phyloP scores from a whole-genome alignment of 352 stramenopile species.

The Globisporangium cylindrosporum region DNA sequence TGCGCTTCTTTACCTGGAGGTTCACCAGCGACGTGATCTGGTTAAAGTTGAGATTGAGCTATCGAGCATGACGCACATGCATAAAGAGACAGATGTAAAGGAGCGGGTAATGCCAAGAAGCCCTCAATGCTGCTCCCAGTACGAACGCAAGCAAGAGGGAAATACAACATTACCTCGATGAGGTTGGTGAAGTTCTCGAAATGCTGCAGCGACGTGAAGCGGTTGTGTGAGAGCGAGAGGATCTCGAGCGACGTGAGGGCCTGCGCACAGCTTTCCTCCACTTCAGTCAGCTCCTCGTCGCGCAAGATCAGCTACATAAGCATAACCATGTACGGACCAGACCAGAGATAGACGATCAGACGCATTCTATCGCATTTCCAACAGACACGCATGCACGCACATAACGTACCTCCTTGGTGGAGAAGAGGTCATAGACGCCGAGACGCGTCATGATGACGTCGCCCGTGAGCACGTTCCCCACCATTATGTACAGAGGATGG shows the following conservation, averaged over 20 bases:
- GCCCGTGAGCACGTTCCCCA: conserved; percentile 22
- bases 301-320: conserved; percentile 62
- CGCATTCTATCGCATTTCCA: neutral
- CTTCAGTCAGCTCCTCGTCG: conserved; percentile 44
- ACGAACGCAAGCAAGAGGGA: neutral
- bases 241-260: conserved; percentile 63
- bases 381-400: neutral
- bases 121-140: neutral
- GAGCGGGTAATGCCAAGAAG: neutral
- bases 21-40: conserved; percentile 44
- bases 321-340: neutral
- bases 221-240: conserved; percentile 82
- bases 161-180: conserved; percentile 44
- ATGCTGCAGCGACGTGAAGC: conserved; percentile 46
- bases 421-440: conserved; percentile 57
- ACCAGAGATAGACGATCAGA: neutral
- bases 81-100: neutral
- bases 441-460: conserved; percentile 58
- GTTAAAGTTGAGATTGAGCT: conserved; percentile 79
- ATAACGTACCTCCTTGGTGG: conserved; percentile 56
- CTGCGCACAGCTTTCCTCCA: conserved; percentile 59
- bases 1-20: conserved; percentile 32
- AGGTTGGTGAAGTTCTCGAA: conserved; percentile 74
- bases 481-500: neutral
- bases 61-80: neutral